Percentiles rank a stretch among this genome's conserved stretches.
Evolutionary conservation across 768 basidiomycete species (phyloP).

Genomic region (Lentinula sp.): DNA sequence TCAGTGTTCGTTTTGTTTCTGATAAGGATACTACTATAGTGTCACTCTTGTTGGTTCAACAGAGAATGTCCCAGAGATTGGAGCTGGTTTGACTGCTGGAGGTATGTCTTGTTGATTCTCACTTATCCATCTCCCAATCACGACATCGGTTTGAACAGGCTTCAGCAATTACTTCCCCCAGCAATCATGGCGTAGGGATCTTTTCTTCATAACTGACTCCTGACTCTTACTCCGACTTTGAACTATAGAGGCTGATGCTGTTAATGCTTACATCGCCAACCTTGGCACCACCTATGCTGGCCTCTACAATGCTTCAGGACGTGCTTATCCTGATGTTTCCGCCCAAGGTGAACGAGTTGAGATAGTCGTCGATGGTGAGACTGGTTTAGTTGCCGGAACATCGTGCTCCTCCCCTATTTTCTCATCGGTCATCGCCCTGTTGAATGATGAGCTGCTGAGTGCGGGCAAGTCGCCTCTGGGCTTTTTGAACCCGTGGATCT

Average conservation of each 20-base stretch:
- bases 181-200: conserved; percentile 27
- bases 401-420: conserved; percentile 54
- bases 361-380: conserved; percentile 43
- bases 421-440: conserved; percentile 49
- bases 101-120: neutral
- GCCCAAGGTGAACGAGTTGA: conserved; percentile 27
- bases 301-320: conserved; percentile 31
- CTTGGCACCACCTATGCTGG: conserved; percentile 28
- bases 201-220: neutral
- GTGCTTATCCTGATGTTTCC: conserved; percentile 10
- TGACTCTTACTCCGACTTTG: neutral
- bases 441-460: conserved; percentile 56
- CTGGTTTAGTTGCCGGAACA: conserved; percentile 43
- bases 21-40: conserved; percentile 7
- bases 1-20: conserved; percentile 1
- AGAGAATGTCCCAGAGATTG: conserved; percentile 18
- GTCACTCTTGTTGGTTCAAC: conserved; percentile 31
- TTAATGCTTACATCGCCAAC: conserved; percentile 22
- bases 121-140: too few species aligned
- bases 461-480: conserved; percentile 42
- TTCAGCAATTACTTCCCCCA: conserved; percentile 16
- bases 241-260: conserved; percentile 23
- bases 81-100: conserved; percentile 8
- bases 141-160: neutral
- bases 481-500: conserved; percentile 50